Evolutionary conservation across 805 yeast species (phyloP).

Genomic region (Yarrowia deformans): DNA sequence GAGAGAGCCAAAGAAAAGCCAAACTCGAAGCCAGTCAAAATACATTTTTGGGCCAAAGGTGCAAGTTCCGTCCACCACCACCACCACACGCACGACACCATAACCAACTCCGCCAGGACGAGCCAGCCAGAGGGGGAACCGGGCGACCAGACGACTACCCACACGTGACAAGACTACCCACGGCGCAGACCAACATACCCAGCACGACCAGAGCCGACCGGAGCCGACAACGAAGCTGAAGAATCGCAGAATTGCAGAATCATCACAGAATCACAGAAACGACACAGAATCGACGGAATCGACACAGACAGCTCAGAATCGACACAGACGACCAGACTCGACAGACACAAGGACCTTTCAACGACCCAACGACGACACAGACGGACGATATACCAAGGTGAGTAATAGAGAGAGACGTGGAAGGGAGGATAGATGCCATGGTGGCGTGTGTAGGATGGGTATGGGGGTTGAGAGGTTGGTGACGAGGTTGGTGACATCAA

Average conservation of each 20-base stretch:
- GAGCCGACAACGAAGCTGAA: background rate
- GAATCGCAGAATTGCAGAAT: too few species aligned
- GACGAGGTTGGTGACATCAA: too few species aligned
- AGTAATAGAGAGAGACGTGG: too few species aligned
- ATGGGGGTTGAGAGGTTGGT: too few species aligned
- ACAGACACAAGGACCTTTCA: background rate
- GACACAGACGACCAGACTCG: background rate
- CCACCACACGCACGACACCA: background rate
- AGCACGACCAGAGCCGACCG: background rate
- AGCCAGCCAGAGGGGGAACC: slow-evolving; percentile 5
- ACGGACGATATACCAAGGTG: too few species aligned
- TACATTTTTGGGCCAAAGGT: slow-evolving; percentile 9
- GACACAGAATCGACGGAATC: background rate
- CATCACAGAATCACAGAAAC: background rate
- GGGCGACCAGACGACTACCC: slow-evolving; percentile 3
- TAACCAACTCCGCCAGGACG: background rate
- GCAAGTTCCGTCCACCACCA: slow-evolving; percentile 29
- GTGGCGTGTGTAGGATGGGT: too few species aligned
- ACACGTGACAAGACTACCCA: background rate
- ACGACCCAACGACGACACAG: background rate
- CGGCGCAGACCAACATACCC: slow-evolving; percentile 7
- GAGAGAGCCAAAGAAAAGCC: slow-evolving; percentile 6
- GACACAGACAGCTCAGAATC: background rate
- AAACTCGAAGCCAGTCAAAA: slow-evolving; percentile 27
- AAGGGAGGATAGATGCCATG: too few species aligned